Evolutionary conservation across 2,329 filamentous ascomycete genomes (phyloP).

Genomic region (Rutstroemia sp.): DNA sequence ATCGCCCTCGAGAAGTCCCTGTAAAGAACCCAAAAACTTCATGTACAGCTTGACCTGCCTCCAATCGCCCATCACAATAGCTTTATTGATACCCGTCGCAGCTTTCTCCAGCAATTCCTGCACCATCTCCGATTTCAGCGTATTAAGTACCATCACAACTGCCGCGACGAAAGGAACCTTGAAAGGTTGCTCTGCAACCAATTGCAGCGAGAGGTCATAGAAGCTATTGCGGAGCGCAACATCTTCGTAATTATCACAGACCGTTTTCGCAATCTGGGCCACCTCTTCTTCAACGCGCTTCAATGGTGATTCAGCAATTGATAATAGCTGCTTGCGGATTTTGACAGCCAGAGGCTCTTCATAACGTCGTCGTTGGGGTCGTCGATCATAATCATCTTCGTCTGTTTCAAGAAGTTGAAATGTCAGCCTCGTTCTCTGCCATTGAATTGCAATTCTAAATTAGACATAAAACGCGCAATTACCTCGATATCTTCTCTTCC

Average conservation of each 20-base stretch:
- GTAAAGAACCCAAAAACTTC: constrained; percentile 82
- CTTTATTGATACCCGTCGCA: constrained; percentile 54
- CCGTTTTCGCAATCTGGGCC: constrained; percentile 63
- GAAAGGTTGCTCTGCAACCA: constrained; percentile 85
- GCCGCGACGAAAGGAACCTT: constrained; percentile 95
- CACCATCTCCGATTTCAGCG: constrained; percentile 66
- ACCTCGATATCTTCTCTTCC: constrained; percentile 80
- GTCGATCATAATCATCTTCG: constrained; percentile 70
- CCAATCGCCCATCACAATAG: constrained; percentile 71
- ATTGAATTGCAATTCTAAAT: neutral
- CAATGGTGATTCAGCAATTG: constrained; percentile 74
- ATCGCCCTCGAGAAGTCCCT: constrained; percentile 71
- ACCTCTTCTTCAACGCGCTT: constrained; percentile 75
- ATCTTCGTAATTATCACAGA: constrained; percentile 81
- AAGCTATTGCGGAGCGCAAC: constrained; percentile 68
- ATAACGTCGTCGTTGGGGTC: constrained; percentile 65
- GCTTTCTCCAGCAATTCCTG: constrained; percentile 61
- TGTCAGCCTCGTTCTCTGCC: constrained; percentile 21
- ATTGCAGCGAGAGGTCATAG: constrained; percentile 64
- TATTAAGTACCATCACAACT: constrained; percentile 73
- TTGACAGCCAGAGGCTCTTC: constrained; percentile 65
- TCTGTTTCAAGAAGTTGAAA: constrained; percentile 37
- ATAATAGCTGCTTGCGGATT: constrained; percentile 70
- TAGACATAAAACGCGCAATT: constrained; percentile 7
- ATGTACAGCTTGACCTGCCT: constrained; percentile 84